Percentiles rank a stretch among this genome's conserved stretches.
Evolutionary conservation across 495 filamentous ascomycete species (phyloP).

Genomic region (Penicillium canariense): DNA sequence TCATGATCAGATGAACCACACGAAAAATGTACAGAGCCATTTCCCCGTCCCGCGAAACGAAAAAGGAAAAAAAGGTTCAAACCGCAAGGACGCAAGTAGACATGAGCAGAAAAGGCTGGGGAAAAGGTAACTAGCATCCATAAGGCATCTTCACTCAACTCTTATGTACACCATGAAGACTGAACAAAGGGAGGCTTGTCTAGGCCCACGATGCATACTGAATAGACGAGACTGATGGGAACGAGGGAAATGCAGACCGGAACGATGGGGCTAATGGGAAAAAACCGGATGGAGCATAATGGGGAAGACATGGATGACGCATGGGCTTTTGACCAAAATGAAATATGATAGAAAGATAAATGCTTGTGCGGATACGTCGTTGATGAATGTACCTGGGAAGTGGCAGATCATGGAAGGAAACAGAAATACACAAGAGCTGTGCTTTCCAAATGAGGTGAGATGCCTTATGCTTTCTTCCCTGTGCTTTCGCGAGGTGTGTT

Average conservation of each 20-base stretch:
- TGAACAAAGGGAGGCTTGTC: conserved; percentile 11
- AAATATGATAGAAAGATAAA: conserved; percentile 18
- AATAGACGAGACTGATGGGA: conserved; percentile 19
- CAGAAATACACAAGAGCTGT: conserved; percentile 1
- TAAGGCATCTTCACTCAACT: conserved; percentile 22
- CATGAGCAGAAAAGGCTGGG: conserved; percentile 3
- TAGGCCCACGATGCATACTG: conserved; percentile 13
- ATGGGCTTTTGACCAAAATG: conserved; percentile 20
- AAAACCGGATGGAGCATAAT: conserved; percentile 2
- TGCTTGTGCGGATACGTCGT: conserved; percentile 37
- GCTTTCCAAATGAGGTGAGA: background rate
- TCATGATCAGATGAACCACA: conserved; percentile 1
- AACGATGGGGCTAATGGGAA: conserved; percentile 13
- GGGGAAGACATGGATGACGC: conserved; percentile 6
- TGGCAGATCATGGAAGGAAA: conserved; percentile 7
- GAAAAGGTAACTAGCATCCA: conserved; percentile 8
- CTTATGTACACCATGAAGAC: conserved; percentile 35
- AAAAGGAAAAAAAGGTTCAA: conserved; percentile 3
- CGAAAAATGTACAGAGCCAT: conserved; percentile 1
- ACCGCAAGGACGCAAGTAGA: background rate
- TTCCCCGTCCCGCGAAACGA: conserved; percentile 1
- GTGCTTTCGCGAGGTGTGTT: background rate
- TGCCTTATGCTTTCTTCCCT: conserved; percentile 4
- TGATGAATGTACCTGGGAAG: conserved; percentile 19
- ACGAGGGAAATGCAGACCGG: conserved; percentile 2